Conservation (phyloP, 345 rosid species). For the Odontarrhena argentea region DNA sequence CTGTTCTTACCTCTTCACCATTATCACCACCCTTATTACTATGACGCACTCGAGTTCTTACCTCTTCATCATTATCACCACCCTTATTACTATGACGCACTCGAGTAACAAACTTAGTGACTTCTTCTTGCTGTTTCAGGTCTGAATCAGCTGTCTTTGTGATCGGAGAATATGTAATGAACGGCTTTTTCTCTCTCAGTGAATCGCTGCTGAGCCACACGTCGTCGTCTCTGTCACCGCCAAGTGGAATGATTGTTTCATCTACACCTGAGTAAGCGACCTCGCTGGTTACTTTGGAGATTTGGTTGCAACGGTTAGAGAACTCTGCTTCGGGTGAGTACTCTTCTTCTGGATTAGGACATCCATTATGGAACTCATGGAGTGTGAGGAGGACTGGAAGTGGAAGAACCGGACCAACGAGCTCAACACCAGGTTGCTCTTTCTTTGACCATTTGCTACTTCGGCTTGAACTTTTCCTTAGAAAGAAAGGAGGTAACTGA, state of each 20-base stretch:
- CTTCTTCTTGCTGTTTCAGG: slow-evolving; percentile 29
- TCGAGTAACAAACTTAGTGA: slow-evolving; percentile 48
- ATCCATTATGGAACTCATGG: slow-evolving; percentile 49
- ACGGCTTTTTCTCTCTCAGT: slow-evolving; percentile 44
- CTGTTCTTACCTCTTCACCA: slow-evolving; percentile 21
- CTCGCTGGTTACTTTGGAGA: slow-evolving; percentile 50
- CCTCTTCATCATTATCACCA: not conserved
- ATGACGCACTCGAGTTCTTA: slow-evolving; percentile 40
- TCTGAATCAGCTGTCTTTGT: slow-evolving; percentile 30
- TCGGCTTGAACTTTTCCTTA: slow-evolving; percentile 56
- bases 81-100: slow-evolving; percentile 37
- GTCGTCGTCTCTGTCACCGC: slow-evolving; percentile 35
- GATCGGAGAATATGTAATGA: slow-evolving; percentile 46
- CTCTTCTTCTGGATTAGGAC: slow-evolving; percentile 42
- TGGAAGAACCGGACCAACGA: slow-evolving; percentile 70
- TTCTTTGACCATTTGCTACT: slow-evolving; percentile 61
- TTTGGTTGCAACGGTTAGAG: slow-evolving; percentile 46
- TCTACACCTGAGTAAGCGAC: slow-evolving; percentile 38
- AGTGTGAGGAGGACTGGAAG: slow-evolving; percentile 55
- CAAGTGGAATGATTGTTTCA: slow-evolving; percentile 34
- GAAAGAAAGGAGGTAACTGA: slow-evolving; percentile 64
- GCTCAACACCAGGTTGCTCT: slow-evolving; percentile 45
- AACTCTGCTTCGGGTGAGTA: slow-evolving; percentile 54
- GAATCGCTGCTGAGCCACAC: slow-evolving; percentile 51
- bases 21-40: slow-evolving; percentile 23